These are phyloP conservation scores for Picochlorum sp. DNA, from an alignment of 139 green algal species.

Conservation along the genomic window DNA sequence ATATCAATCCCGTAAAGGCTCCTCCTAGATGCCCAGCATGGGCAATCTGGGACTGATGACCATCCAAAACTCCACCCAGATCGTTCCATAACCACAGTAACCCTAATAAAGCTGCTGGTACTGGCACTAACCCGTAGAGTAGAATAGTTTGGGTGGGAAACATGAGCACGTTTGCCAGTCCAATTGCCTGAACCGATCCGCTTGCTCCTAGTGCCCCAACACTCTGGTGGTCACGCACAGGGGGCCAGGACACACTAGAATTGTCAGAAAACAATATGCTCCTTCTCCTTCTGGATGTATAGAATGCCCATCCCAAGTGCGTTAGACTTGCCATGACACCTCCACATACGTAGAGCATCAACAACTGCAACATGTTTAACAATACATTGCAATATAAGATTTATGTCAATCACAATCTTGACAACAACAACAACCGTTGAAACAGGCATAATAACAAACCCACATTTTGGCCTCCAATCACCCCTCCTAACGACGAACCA, in stretches of 20 bases:
- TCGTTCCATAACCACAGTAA: constrained; percentile 26
- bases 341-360: too few species aligned
- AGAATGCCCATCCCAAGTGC: constrained; percentile 13
- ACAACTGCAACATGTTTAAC: too few species aligned
- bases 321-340: too few species aligned
- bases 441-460: constrained; percentile 20
- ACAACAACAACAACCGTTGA: too few species aligned
- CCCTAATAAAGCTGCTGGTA: constrained; percentile 41
- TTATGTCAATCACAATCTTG: too few species aligned
- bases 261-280: background rate
- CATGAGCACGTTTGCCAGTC: constrained; percentile 24
- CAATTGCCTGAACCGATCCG: constrained; percentile 32
- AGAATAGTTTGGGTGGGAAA: constrained; percentile 36
- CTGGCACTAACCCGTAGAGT: constrained; percentile 38
- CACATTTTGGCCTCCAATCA: constrained; percentile 29
- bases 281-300: constrained; percentile 9
- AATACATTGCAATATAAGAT: too few species aligned
- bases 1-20: constrained; percentile 11
- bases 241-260: background rate
- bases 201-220: constrained; percentile 21
- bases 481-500: constrained; percentile 5
- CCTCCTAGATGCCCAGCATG: constrained; percentile 24
- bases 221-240: background rate
- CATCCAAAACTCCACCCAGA: background rate
- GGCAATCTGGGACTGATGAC: constrained; percentile 1